Evolutionary conservation across 75 land plant genomes (phyloP), one percentile per base, ranked within the genome.

Genomic region (Picea sitchensis): DNA sequence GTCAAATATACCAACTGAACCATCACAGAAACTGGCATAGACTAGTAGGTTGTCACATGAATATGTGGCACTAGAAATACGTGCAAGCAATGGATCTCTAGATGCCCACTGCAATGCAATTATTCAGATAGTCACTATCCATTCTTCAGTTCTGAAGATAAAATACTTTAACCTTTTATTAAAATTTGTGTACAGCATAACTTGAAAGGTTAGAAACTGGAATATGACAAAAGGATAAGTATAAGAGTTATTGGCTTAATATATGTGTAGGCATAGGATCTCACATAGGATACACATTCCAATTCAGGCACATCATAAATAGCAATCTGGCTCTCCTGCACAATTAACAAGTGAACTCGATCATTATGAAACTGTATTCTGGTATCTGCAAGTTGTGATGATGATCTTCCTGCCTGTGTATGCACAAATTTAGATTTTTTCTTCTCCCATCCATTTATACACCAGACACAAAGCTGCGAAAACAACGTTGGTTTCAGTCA

Each of bases 281-380:
- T 84, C 51, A 87, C 92, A 62, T 78, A 78, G 30, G 75, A 80
- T n/a, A 85, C 38, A 59, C 80, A 79, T 58, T 90, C 87, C 59
- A 90, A 83, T 77, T 85, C 81, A 17, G 85, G 34, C 34, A 63
- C 76, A 74, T 90, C 89, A 81, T 81, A 90, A 58, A 90, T 83
- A 26, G 92, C 79, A 60, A 90, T 76, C 63, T 90, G 92, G 63
- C 81, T 85, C 56, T 87, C 87, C 75, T 87, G 89, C n/a, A 77
- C 83, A 11, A 87, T 85, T 21, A 90, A 75, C 5, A 90, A 59
- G 74, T 83, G 92, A n/a, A 69, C 20, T 58, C 85, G 86, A 44
- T 87, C 83, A 77, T 84, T 84, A 76, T 90, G 89, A 64, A 90
- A 90, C 79, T 90, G 92, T 73, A 87, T 89, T 85, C 54, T 81